Evolutionary conservation across 345 rosid genomes (phyloP).

Genomic region (Gossypium sturtianum): DNA sequence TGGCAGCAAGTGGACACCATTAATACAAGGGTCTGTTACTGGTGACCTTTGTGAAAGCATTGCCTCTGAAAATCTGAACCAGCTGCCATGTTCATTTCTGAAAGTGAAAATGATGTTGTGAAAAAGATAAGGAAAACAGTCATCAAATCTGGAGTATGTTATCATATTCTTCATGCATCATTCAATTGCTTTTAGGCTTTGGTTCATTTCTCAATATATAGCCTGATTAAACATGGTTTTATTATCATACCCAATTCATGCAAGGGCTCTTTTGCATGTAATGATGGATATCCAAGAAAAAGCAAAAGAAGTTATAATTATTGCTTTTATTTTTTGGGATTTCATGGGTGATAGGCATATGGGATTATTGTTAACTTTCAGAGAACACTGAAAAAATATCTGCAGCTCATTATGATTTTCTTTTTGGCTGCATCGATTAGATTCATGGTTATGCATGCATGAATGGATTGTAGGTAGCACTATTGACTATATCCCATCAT

Average conservation of each 20-base stretch:
- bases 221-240: background rate
- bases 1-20: conserved; percentile 37
- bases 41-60: conserved; percentile 23
- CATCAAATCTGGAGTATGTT: conserved; percentile 11
- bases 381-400: conserved; percentile 28
- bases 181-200: conserved; percentile 2
- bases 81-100: conserved; percentile 21
- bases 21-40: conserved; percentile 28
- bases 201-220: background rate
- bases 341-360: conserved; percentile 16
- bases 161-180: background rate
- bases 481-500: background rate
- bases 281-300: conserved; percentile 21
- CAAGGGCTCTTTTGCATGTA: background rate
- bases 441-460: conserved; percentile 19
- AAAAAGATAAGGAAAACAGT: conserved; percentile 9
- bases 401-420: conserved; percentile 20
- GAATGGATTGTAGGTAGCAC: conserved; percentile 12
- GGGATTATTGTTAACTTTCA: conserved; percentile 6
- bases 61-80: conserved; percentile 21
- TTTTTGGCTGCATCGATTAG: background rate
- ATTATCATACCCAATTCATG: background rate
- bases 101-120: background rate
- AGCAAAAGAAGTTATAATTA: conserved; percentile 3
- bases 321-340: background rate